These are phyloP conservation scores for Plasmopara viticola DNA, from an alignment of 352 stramenopile genomes.

Conservation along the genomic window DNA sequence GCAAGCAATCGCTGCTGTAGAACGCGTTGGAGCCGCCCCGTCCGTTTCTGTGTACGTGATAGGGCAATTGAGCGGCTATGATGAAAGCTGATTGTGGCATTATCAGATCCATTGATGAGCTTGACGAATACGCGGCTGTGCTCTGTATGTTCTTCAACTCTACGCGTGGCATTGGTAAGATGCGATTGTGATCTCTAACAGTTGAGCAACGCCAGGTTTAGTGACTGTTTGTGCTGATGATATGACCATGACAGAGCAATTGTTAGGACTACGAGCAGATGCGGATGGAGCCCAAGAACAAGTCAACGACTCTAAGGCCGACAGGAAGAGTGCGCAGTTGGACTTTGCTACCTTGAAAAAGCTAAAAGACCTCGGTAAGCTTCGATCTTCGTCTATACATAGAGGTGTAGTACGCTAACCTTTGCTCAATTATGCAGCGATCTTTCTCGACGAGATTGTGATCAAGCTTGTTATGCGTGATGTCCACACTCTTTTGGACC, in stretches of 20 bases:
- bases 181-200: not conserved
- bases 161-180: conserved; percentile 51
- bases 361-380: conserved; percentile 50
- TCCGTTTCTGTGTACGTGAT: conserved; percentile 40
- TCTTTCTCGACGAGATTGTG: conserved; percentile 79
- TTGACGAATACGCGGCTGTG: conserved; percentile 67
- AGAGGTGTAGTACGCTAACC: not conserved
- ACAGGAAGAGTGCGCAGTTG: conserved; percentile 15
- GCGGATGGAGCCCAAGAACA: conserved; percentile 49
- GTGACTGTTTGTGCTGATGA: conserved; percentile 1
- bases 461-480: conserved; percentile 73
- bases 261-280: conserved; percentile 44
- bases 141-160: conserved; percentile 72
- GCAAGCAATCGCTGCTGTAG: conserved; percentile 73
- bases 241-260: conserved; percentile 32
- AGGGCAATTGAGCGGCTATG: not conserved
- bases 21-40: conserved; percentile 60
- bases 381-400: not conserved
- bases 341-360: conserved; percentile 31
- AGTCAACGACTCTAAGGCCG: conserved; percentile 36
- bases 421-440: conserved; percentile 22
- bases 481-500: conserved; percentile 55
- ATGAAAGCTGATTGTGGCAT: not conserved
- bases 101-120: conserved; percentile 40
- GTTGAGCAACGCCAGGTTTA: not conserved